Base-by-base conservation (phyloP, 495 filamentous ascomycete genomes). In the Annulohypoxylon maeteangense region DNA sequence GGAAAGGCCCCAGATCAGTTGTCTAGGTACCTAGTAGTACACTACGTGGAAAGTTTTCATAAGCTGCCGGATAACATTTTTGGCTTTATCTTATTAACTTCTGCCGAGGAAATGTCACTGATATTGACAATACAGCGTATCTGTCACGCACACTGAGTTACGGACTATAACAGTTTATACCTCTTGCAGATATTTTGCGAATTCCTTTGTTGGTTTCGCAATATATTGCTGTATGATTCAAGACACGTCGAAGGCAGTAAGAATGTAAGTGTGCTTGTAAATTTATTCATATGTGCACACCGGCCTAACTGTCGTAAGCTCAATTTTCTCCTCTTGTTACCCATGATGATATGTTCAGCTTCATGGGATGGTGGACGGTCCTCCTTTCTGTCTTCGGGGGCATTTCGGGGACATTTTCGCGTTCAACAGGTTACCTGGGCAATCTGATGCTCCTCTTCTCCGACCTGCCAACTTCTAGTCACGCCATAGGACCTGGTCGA, bases 401-500 rank as follows among this genome's bases (percentile, higher is more conserved):
- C 36, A 40, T 56, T 47, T 65, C 62, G 62, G 62, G 5, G 36
- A 55, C 36, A 18, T 65, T 65, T 64, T 25, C 20, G 34, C 7
- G 38, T 42, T 42, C 14, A 42, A 42, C 2, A 6, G 6, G 27
- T 29, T 29, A 29, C 4, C 6, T 40, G 36, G 36, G 36, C 12
- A 4, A n/a, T 40, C 14, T 40, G 12, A 40, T 40, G 36, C 2
- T 23, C 20, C 45, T 48, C 22, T 48, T n/a, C 45, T 25, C 20
- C 10, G 11, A 4, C 47, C 12, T 27, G 12, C 47, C 23, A 23
- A 29, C 23, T n/a, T 25, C 8, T 27, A 12, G 47, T 50, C 47
- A 27, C 20, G 47, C 22, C 20, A 50, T 27, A 25, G 47, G 47
- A 11, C 20, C 22, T n/a, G 23, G 23, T 29, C 47, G 23, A 51